phyloP scores from a whole-genome alignment of 2,329 filamentous ascomycete species.

The Taxawa tesnikishii region DNA sequence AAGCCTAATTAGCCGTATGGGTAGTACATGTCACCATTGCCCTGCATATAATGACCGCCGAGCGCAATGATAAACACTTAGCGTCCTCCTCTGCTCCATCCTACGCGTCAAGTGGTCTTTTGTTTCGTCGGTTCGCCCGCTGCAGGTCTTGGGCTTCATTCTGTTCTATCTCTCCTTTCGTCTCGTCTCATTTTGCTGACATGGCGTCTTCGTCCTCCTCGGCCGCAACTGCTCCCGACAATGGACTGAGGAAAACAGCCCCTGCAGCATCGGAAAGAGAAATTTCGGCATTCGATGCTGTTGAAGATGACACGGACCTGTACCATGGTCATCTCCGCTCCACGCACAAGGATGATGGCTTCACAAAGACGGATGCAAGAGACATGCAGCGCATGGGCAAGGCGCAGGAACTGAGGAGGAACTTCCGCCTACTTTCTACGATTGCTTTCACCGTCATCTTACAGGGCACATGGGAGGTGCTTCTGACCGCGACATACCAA shows the following conservation, averaged over 20 bases:
- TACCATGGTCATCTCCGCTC: conserved; percentile 6
- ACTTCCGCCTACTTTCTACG: conserved; percentile 36
- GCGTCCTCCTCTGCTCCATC: not conserved
- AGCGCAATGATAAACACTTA: too few species aligned
- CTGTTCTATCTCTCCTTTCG: too few species aligned
- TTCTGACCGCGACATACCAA: conserved; percentile 20
- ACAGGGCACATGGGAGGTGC: conserved; percentile 40
- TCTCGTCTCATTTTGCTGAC: too few species aligned
- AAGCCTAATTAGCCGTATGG: too few species aligned
- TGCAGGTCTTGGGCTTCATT: too few species aligned
- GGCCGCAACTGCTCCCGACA: not conserved
- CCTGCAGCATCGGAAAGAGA: not conserved
- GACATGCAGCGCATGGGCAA: conserved; percentile 15
- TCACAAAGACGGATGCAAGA: conserved; percentile 10
- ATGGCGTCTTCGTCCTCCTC: conserved; percentile 1
- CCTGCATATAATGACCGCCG: too few species aligned
- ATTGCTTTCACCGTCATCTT: conserved; percentile 38
- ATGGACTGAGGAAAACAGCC: not conserved
- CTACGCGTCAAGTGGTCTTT: not conserved
- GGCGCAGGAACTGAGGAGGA: conserved; percentile 21
- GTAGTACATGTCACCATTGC: too few species aligned
- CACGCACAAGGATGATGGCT: conserved; percentile 4
- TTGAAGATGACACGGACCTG: conserved; percentile 3
- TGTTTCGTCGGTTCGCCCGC: not conserved
- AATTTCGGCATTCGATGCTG: conserved; percentile 3